phyloP scores from a whole-genome alignment of 257 asterid species.

The Salvia hispanica region DNA sequence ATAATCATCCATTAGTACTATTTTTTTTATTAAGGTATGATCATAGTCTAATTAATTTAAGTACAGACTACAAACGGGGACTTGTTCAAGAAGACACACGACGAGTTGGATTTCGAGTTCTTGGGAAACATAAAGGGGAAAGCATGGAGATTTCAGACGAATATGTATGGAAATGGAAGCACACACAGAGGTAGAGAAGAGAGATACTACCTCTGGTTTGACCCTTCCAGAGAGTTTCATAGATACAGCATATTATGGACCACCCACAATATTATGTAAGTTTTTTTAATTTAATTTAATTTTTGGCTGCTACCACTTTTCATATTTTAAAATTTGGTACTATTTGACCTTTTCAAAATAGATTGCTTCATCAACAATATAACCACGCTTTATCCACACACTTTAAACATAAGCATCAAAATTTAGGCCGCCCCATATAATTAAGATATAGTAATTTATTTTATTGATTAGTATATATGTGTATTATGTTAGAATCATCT shows the following conservation, averaged over 20 bases:
- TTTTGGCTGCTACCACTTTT: too few relatives aligned
- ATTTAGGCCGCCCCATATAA: not conserved
- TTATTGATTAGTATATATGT: not conserved
- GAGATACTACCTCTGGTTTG: constrained; percentile 78
- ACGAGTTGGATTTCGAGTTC: constrained; percentile 89
- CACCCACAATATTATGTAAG: constrained; percentile 72
- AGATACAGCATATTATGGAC: constrained; percentile 83
- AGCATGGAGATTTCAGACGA: constrained; percentile 96
- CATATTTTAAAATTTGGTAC: not conserved
- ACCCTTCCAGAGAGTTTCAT: constrained; percentile 77
- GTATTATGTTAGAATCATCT: not conserved
- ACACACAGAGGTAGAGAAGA: constrained; percentile 86
- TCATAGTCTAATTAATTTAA: too few relatives aligned
- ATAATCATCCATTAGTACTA: too few relatives aligned
- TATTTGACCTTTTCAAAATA: constrained; percentile 56
- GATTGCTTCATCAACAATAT: constrained; percentile 36
- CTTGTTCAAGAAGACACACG: constrained; percentile 64
- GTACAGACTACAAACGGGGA: constrained; percentile 77
- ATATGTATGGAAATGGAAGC: constrained; percentile 94
- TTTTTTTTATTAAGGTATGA: not conserved
- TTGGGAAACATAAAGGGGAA: constrained; percentile 81
- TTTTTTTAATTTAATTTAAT: not conserved
- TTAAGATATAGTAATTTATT: not conserved
- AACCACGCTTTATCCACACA: constrained; percentile 4
- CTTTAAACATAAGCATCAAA: not conserved